phyloP scores from a whole-genome alignment of 305 asterid species.

The Fraxinus floribunda region DNA sequence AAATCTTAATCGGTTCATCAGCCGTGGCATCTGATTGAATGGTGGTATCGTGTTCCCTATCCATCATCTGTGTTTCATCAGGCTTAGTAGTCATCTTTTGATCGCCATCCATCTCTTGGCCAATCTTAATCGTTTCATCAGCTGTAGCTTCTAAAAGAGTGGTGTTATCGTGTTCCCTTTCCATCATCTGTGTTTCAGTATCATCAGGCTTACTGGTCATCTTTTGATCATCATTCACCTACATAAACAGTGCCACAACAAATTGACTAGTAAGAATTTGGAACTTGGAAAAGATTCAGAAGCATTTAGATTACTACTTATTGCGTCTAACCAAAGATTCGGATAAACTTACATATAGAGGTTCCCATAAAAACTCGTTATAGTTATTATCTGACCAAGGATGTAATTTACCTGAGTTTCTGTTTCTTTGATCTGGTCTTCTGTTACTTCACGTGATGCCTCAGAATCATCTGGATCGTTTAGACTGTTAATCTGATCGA shows the following conservation, averaged over 20 bases:
- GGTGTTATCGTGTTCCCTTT: constrained; percentile 10
- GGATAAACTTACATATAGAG: not conserved
- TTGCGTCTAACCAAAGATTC: not conserved
- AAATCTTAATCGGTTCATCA: constrained; percentile 17
- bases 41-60: constrained; percentile 7
- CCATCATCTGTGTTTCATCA: constrained; percentile 14
- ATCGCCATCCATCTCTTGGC: constrained; percentile 13
- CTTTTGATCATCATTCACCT: constrained; percentile 20
- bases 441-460: constrained; percentile 21
- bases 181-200: constrained; percentile 11
- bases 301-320: not conserved
- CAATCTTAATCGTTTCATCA: constrained; percentile 18
- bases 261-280: not conserved
- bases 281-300: not conserved
- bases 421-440: constrained; percentile 19
- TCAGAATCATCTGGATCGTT: constrained; percentile 13
- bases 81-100: constrained; percentile 9
- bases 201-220: constrained; percentile 16
- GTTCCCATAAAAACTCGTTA: not conserved
- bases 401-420: constrained; percentile 24
- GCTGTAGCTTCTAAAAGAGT: constrained; percentile 14
- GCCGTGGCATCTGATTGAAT: constrained; percentile 18
- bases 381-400: constrained; percentile 3
- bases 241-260: not conserved
- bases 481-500: not conserved